Evolutionary conservation across 1,284 basidiomycete species (phyloP).

Genomic region (Malassezia slooffiae): DNA sequence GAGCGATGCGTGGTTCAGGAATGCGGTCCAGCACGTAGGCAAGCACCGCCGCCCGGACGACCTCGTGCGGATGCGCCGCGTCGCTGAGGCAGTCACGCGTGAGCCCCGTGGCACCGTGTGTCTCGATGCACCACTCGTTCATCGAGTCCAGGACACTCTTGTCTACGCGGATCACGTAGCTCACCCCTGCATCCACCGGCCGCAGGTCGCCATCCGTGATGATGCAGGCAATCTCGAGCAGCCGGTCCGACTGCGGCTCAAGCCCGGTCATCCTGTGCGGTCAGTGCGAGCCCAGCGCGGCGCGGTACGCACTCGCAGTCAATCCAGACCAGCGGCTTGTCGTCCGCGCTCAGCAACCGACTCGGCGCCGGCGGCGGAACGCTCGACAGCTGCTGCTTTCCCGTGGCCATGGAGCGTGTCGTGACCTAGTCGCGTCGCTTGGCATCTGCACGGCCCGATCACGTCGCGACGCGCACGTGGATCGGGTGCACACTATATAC

Average conservation of each 20-base stretch:
- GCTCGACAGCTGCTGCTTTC: too few relatives aligned
- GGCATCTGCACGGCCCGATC: too few relatives aligned
- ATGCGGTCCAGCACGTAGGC: conserved; percentile 50
- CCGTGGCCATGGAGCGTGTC: too few relatives aligned
- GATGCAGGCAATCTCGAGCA: conserved; percentile 65
- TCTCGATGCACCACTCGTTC: conserved; percentile 30
- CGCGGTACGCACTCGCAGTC: conserved; percentile 57
- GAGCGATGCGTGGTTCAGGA: conserved; percentile 51
- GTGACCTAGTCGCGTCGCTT: too few relatives aligned
- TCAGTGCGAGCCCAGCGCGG: not conserved
- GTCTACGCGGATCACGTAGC: conserved; percentile 60
- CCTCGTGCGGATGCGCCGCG: conserved; percentile 39
- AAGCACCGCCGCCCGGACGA: conserved; percentile 47
- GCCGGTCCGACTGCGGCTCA: conserved; percentile 57
- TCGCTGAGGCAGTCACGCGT: conserved; percentile 24
- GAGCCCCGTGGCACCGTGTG: conserved; percentile 27
- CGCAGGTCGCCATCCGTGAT: conserved; percentile 69
- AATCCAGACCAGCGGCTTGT: conserved; percentile 71
- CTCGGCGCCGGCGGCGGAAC: conserved; percentile 31
- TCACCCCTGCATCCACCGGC: conserved; percentile 60
- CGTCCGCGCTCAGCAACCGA: conserved; percentile 28
- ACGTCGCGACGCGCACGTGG: too few relatives aligned
- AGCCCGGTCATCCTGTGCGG: conserved; percentile 59
- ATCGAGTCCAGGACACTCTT: conserved; percentile 54
- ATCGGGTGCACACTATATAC: conserved; percentile 5